These are phyloP conservation scores for Colletotrichum simmondsii DNA, from an alignment of 2,329 filamentous ascomycete genomes.

Conservation along the genomic window DNA sequence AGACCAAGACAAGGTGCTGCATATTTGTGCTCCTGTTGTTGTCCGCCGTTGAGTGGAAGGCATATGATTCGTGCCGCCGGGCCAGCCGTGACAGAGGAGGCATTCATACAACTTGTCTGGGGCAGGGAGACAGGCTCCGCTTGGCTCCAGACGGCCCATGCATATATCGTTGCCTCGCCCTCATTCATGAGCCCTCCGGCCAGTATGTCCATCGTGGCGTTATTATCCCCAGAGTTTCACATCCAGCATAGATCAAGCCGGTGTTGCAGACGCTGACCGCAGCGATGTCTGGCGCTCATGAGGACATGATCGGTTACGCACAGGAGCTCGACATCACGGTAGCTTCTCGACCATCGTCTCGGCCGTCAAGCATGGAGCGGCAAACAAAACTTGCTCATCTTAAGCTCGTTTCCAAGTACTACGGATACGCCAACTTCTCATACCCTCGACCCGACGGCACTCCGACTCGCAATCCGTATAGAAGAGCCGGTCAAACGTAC, in stretches of 20 bases:
- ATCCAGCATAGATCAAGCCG: conserved; percentile 6
- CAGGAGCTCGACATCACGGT: conserved; percentile 15
- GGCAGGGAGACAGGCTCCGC: conserved; percentile 26
- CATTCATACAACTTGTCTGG: conserved; percentile 32
- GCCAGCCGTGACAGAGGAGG: conserved; percentile 13
- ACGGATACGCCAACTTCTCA: conserved; percentile 53
- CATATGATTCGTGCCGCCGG: conserved; percentile 26
- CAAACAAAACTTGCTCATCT: conserved; percentile 49
- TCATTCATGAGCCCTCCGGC: conserved; percentile 1
- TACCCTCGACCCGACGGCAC: conserved; percentile 46
- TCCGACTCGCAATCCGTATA: conserved; percentile 29
- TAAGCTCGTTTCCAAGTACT: conserved; percentile 52
- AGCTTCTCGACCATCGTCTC: conserved; percentile 27
- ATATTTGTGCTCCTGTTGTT: conserved; percentile 36
- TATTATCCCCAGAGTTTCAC: neutral
- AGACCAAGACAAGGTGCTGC: conserved; percentile 34
- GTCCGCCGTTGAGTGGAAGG: conserved; percentile 23
- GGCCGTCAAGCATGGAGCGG: conserved; percentile 46
- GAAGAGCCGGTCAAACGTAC: conserved; percentile 32
- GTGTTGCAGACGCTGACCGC: conserved; percentile 26
- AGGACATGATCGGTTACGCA: conserved; percentile 31
- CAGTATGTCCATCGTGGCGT: conserved; percentile 19
- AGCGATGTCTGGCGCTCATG: conserved; percentile 24
- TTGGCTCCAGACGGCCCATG: neutral
- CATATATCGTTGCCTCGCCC: conserved; percentile 35